A percentile compares a stretch with the other conserved stretches of the same genome.
phyloP scores from a whole-genome alignment of 2,329 filamentous ascomycete genomes.

The Venturia aucupariae region DNA sequence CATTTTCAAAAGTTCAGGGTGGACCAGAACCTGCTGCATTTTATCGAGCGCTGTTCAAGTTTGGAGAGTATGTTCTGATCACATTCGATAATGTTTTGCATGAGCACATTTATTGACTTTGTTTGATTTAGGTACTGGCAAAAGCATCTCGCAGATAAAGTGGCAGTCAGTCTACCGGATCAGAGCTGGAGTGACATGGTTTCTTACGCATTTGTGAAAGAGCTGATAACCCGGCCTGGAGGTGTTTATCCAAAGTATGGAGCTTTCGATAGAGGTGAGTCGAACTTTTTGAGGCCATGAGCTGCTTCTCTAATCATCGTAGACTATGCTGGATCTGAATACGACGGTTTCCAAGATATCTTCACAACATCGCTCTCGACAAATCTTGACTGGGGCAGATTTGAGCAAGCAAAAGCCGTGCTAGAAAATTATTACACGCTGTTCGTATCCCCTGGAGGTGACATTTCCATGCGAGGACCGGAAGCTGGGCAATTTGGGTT shows the following conservation, averaged over 20 bases:
- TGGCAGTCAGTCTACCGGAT: slow-evolving; percentile 7
- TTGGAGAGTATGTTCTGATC: slow-evolving; percentile 3
- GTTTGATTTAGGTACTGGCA: slow-evolving; percentile 7
- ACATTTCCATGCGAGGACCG: slow-evolving; percentile 14
- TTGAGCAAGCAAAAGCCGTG: slow-evolving; percentile 11
- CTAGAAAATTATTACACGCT: slow-evolving; percentile 14
- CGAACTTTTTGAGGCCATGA: neutral
- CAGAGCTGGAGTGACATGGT: slow-evolving; percentile 13
- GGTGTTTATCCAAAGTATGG: slow-evolving; percentile 13
- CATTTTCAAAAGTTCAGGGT: neutral
- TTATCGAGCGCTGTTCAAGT: slow-evolving; percentile 11
- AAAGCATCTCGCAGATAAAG: slow-evolving; percentile 9
- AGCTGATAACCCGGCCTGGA: slow-evolving; percentile 11
- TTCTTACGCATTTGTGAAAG: slow-evolving; percentile 13
- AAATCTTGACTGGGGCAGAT: slow-evolving; percentile 13
- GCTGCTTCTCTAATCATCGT: neutral
- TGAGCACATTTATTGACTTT: neutral
- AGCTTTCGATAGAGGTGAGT: slow-evolving; percentile 9
- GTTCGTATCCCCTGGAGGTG: slow-evolving; percentile 11
- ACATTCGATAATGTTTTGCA: neutral
- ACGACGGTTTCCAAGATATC: slow-evolving; percentile 13
- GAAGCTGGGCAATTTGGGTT: slow-evolving; percentile 11
- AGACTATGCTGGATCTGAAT: slow-evolving; percentile 11
- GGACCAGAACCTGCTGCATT: neutral
- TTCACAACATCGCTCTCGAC: slow-evolving; percentile 2